Base-by-base conservation (phyloP, 148 eudicot species). In the Fagopyrum homotropicum region DNA sequence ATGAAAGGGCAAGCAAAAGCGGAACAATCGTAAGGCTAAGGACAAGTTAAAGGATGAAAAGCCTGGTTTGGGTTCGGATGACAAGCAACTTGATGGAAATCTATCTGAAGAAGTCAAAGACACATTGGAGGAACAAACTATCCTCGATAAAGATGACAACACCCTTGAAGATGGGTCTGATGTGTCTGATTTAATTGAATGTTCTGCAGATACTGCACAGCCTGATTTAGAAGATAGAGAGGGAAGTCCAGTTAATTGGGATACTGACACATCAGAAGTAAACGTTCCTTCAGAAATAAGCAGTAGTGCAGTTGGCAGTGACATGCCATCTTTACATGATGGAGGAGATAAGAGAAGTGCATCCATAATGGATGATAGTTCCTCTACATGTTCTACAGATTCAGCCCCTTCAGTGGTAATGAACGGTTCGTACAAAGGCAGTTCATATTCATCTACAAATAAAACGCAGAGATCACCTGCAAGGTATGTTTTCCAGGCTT, bases 311-410 rank as follows among this genome's bases (percentile, higher is more conserved):
- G 77, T 79, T 64, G 46, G 49, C 16, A 83, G 78, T 82, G 83
- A 82, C 51, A 61, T 77, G 66, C 81, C 87, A 55, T 74, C 83
- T 78, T 75, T 74, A 7, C 92, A 85, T 72, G 89, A 89, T 89
- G 98, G 92, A 74, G 75, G 48, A 14, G 87, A 87, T 54, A 83
- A 80, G 81, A 86, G 88, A 76, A 83, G 80, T 77, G 69, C 82
- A 11, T 81, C 86, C 66, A 71, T 75, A 49, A 85, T 90, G 77
- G 98, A 92, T 78, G 96, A 90, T 79, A 90, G 93, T 75, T 90
- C 96, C 46, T 89, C 96, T n/a, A 90, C 98, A 26, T 87, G 93
- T 72, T 92, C 98, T 64, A 86, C 96, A 4, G 98, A 90, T 77
- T 90, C 98, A 4, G 83, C 89, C 52, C 91, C 89, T 47, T 90